Conservation (phyloP, 2,329 filamentous ascomycete species). For the Fusarium acutatum region DNA sequence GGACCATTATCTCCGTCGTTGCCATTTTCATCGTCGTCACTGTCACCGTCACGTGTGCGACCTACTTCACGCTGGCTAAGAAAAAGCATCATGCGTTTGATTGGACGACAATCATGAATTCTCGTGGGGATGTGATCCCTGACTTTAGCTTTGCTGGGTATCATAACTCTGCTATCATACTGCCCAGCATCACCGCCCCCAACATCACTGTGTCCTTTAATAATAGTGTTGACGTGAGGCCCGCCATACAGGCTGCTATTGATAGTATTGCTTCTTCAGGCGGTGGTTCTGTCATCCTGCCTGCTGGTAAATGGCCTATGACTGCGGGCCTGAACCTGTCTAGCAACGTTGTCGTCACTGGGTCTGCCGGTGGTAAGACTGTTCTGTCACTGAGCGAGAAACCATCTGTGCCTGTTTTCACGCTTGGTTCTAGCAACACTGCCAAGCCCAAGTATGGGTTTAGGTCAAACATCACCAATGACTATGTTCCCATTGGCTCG, state of each 20-base stretch:
- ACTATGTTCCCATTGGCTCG: constrained; percentile 25
- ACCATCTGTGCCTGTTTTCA: constrained; percentile 15
- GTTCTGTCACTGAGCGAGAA: background rate
- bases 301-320: constrained; percentile 12
- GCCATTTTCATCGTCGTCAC: background rate
- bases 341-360: constrained; percentile 1
- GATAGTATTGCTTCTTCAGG: constrained; percentile 4
- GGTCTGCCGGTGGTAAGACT: background rate
- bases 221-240: constrained; percentile 1
- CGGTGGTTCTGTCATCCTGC: constrained; percentile 24
- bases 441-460: background rate
- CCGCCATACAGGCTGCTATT: constrained; percentile 24
- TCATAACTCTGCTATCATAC: constrained; percentile 19
- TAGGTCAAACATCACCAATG: constrained; percentile 26
- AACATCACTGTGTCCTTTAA: background rate
- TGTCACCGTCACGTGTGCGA: background rate
- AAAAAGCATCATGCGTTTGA: constrained; percentile 8
- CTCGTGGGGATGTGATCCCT: constrained; percentile 23
- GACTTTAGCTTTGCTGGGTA: constrained; percentile 38
- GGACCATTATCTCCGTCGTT: background rate
- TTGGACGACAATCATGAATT: constrained; percentile 14
- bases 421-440: constrained; percentile 2
- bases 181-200: background rate
- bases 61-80: constrained; percentile 8
- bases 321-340: constrained; percentile 10